phyloP scores from a whole-genome alignment of 2,329 filamentous ascomycete species.

The Neofusicoccum ribis region DNA sequence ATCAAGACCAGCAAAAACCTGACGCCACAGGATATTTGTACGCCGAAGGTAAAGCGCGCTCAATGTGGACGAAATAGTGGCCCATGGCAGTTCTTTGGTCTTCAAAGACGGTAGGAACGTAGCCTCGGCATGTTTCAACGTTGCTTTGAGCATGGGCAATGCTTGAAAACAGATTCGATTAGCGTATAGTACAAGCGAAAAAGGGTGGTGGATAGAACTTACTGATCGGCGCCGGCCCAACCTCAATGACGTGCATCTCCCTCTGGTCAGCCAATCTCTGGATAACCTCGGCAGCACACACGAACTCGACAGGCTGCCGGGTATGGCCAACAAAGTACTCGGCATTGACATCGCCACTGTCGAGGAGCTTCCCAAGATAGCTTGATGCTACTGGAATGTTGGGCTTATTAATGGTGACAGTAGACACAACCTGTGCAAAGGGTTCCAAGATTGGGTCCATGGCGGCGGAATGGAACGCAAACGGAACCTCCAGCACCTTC shows the following conservation, averaged over 20 bases:
- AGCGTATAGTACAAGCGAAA: too few relatives aligned
- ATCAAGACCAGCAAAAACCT: not conserved
- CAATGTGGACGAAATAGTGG: not conserved
- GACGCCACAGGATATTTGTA: not conserved
- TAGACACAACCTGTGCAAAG: slow-evolving; percentile 18
- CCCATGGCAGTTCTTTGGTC: not conserved
- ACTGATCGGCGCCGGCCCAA: not conserved
- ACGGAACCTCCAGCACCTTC: slow-evolving; percentile 27
- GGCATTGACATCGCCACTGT: not conserved
- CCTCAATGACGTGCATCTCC: not conserved
- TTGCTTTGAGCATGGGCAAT: slow-evolving; percentile 14
- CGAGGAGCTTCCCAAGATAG: not conserved
- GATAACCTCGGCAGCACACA: not conserved
- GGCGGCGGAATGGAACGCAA: slow-evolving; percentile 28
- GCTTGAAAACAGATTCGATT: not conserved
- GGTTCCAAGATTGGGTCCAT: slow-evolving; percentile 29
- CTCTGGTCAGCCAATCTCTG: not conserved
- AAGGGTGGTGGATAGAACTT: not conserved
- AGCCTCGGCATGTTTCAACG: not conserved
- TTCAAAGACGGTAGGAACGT: not conserved
- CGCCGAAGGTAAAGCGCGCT: not conserved
- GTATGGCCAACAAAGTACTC: not conserved
- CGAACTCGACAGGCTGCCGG: not conserved
- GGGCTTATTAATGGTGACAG: not conserved
- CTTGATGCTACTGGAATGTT: not conserved